Evolutionary conservation across 331 rosid genomes (phyloP).

Genomic region (Pyracantha coccinea): DNA sequence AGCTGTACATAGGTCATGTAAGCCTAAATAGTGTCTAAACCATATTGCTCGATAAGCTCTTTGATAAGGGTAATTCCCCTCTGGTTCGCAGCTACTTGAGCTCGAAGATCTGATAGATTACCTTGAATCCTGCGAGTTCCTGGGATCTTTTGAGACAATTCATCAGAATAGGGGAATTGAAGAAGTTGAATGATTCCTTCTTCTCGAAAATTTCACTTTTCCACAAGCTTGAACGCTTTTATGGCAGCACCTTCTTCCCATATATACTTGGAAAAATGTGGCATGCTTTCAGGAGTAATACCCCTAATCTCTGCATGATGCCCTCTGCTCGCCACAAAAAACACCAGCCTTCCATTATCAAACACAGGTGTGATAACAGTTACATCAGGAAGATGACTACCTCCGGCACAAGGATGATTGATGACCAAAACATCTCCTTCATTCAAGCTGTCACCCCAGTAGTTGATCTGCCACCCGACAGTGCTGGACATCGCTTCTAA

Average conservation of each 20-base stretch:
- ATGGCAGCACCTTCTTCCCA: slow-evolving; percentile 94
- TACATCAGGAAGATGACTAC: slow-evolving; percentile 94
- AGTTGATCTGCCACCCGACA: slow-evolving; percentile 71
- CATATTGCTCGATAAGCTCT: slow-evolving; percentile 82
- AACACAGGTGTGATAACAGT: slow-evolving; percentile 88
- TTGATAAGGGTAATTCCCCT: slow-evolving; percentile 75
- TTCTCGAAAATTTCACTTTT: slow-evolving; percentile 69
- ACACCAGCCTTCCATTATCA: slow-evolving; percentile 53
- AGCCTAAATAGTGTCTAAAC: slow-evolving; percentile 73
- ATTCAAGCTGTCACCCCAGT: slow-evolving; percentile 59
- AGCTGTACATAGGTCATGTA: slow-evolving; percentile 80
- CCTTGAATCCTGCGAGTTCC: slow-evolving; percentile 84
- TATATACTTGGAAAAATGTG: slow-evolving; percentile 81
- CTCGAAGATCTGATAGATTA: slow-evolving; percentile 85
- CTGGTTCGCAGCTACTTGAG: slow-evolving; percentile 91
- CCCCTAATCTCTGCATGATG: slow-evolving; percentile 95
- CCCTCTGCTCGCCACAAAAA: slow-evolving; percentile 85
- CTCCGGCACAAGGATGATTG: slow-evolving; percentile 93
- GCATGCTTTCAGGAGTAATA: slow-evolving; percentile 95
- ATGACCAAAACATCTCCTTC: slow-evolving; percentile 92
- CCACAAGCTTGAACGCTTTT: slow-evolving; percentile 80
- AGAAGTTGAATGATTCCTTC: slow-evolving; percentile 64
- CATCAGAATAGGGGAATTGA: slow-evolving; percentile 47
- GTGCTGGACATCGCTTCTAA: slow-evolving; percentile 90
- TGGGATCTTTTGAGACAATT: slow-evolving; percentile 37